Evolutionary conservation across 148 eudicot species (phyloP).

Genomic region (Chenopodium formosanum): DNA sequence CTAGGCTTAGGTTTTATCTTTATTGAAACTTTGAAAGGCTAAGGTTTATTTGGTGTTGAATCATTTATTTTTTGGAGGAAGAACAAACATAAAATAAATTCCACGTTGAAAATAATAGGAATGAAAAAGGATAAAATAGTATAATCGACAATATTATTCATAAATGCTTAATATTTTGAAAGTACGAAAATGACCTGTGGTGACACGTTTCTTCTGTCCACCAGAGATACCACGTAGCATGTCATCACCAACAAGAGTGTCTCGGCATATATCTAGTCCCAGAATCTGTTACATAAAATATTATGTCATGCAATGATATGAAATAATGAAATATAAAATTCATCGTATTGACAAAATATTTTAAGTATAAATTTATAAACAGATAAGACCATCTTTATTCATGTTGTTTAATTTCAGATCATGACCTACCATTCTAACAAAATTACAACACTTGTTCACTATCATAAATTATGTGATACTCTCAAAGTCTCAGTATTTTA

Average conservation of each 20-base stretch:
- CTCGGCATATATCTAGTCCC: slow-evolving; percentile 91
- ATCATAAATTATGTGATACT: too few species aligned
- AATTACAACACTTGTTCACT: too few species aligned
- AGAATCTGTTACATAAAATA: slow-evolving; percentile 55
- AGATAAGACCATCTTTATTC: not conserved
- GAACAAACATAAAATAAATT: not conserved
- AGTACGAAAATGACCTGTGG: slow-evolving; percentile 54
- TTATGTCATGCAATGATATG: not conserved
- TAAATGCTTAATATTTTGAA: not conserved
- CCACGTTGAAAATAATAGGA: not conserved
- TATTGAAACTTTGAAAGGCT: too few species aligned
- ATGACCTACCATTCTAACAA: too few species aligned
- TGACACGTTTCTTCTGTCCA: slow-evolving; percentile 90
- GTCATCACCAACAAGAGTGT: slow-evolving; percentile 92
- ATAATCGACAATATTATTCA: not conserved
- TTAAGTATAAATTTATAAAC: too few species aligned
- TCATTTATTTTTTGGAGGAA: not conserved
- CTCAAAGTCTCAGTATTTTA: too few species aligned
- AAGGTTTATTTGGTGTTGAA: not conserved
- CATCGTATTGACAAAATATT: too few species aligned
- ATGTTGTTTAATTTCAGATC: not conserved
- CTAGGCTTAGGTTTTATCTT: too few species aligned
- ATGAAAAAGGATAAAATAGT: not conserved
- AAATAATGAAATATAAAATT: too few species aligned
- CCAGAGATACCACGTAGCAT: slow-evolving; percentile 95